Evolutionary conservation across 768 basidiomycete species (phyloP).

Genomic region (Xerocomus spinulosus): DNA sequence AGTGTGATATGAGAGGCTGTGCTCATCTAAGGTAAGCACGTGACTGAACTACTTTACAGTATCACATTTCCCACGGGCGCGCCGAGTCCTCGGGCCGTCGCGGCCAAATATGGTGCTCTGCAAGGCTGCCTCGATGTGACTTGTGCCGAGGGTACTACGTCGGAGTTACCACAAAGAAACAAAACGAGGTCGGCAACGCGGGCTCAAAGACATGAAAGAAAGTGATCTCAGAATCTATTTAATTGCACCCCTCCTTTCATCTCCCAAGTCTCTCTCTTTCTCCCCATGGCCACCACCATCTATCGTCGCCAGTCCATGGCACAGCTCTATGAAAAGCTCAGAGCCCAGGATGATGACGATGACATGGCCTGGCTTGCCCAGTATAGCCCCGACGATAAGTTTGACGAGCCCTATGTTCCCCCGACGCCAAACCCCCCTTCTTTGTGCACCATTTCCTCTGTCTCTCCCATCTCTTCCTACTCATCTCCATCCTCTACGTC

Average conservation of each 20-base stretch:
- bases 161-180: conserved; percentile 37
- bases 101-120: conserved; percentile 18
- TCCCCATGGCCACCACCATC: conserved; percentile 28
- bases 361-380: conserved; percentile 35
- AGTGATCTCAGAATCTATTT: conserved; percentile 30
- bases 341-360: conserved; percentile 33
- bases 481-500: conserved; percentile 21
- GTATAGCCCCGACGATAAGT: conserved; percentile 32
- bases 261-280: conserved; percentile 9
- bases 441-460: conserved; percentile 28
- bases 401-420: conserved; percentile 23
- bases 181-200: conserved; percentile 39
- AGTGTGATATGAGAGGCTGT: conserved; percentile 18
- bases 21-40: conserved; percentile 18
- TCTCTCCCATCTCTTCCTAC: conserved; percentile 21
- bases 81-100: conserved; percentile 16
- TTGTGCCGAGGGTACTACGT: conserved; percentile 31
- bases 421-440: conserved; percentile 14
- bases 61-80: conserved; percentile 30
- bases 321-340: conserved; percentile 33
- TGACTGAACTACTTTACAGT: conserved; percentile 20
- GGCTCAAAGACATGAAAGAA: conserved; percentile 37
- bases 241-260: conserved; percentile 19
- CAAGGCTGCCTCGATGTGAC: conserved; percentile 37
- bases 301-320: conserved; percentile 36